Evolutionary conservation across 129 eudicot genomes (phyloP).

Genomic region (Silybum marianum): DNA sequence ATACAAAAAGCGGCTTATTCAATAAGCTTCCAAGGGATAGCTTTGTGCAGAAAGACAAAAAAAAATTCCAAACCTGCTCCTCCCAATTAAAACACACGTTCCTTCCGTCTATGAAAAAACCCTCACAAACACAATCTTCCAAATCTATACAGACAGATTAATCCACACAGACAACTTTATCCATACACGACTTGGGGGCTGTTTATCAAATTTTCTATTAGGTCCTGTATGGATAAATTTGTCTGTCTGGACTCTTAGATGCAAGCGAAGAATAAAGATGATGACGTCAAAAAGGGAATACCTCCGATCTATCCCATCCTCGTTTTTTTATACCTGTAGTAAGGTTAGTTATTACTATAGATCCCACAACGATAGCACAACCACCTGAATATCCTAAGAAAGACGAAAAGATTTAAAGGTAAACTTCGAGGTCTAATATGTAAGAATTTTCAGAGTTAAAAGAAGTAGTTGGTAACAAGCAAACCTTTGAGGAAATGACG

Average conservation of each 20-base stretch:
- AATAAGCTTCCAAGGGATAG: too few relatives aligned
- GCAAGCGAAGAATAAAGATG: not conserved
- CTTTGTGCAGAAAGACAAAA: too few relatives aligned
- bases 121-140: too few relatives aligned
- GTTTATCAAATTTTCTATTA: too few relatives aligned
- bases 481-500: slow-evolving; percentile 84
- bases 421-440: not conserved
- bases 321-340: slow-evolving; percentile 66
- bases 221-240: too few relatives aligned
- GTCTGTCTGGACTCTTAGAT: not conserved
- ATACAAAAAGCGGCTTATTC: not conserved
- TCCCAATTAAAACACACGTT: too few relatives aligned
- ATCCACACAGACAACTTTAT: too few relatives aligned
- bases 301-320: slow-evolving; percentile 92
- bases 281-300: slow-evolving; percentile 18
- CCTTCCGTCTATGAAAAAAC: too few relatives aligned
- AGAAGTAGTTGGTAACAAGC: slow-evolving; percentile 16
- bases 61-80: too few relatives aligned
- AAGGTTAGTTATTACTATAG: slow-evolving; percentile 78
- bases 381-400: slow-evolving; percentile 86
- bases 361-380: slow-evolving; percentile 81
- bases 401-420: not conserved
- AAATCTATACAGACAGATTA: too few relatives aligned
- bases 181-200: too few relatives aligned
- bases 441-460: slow-evolving; percentile 1